Percentiles rank a stretch among this genome's conserved stretches.
phyloP scores from a whole-genome alignment of 257 asterid genomes.

The Solanum stenotomum region DNA sequence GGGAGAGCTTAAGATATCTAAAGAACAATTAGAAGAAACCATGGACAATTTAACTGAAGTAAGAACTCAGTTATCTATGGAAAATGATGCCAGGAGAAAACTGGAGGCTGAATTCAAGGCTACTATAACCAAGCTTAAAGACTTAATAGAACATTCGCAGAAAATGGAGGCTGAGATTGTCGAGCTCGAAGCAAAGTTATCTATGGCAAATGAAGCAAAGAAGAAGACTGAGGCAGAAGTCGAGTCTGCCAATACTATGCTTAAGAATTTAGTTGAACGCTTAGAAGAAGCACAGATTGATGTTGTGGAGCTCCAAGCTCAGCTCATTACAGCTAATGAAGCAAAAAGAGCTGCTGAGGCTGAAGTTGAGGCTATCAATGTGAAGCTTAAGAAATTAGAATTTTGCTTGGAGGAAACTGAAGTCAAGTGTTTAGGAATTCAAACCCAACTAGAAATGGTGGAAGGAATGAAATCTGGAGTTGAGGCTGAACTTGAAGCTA shows the following conservation, averaged over 20 bases:
- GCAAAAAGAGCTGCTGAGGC: conserved; percentile 32
- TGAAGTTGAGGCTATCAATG: conserved; percentile 28
- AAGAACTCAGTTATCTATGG: conserved; percentile 3
- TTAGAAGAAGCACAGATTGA: conserved; percentile 35
- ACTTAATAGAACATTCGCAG: conserved; percentile 23
- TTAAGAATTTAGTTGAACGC: conserved; percentile 37
- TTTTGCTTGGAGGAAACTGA: conserved; percentile 44
- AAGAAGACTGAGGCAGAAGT: background rate
- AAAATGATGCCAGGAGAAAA: conserved; percentile 6
- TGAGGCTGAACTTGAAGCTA: conserved; percentile 5
- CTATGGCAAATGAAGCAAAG: background rate
- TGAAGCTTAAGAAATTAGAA: conserved; percentile 26
- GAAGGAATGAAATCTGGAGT: conserved; percentile 18
- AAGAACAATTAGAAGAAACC: conserved; percentile 8
- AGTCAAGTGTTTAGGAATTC: conserved; percentile 18
- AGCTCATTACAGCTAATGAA: conserved; percentile 41
- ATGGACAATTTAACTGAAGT: background rate
- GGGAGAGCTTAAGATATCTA: conserved; percentile 30
- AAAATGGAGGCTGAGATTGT: conserved; percentile 41
- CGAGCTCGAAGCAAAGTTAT: conserved; percentile 22
- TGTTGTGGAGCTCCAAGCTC: conserved; percentile 27
- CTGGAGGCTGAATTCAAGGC: conserved; percentile 32
- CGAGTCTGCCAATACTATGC: conserved; percentile 3
- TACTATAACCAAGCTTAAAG: background rate
- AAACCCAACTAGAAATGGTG: conserved; percentile 26